A percentile compares a stretch with the other conserved stretches of the same genome.
phyloP scores from a whole-genome alignment of 2,329 filamentous ascomycete genomes.

The Cercospora beticola region DNA sequence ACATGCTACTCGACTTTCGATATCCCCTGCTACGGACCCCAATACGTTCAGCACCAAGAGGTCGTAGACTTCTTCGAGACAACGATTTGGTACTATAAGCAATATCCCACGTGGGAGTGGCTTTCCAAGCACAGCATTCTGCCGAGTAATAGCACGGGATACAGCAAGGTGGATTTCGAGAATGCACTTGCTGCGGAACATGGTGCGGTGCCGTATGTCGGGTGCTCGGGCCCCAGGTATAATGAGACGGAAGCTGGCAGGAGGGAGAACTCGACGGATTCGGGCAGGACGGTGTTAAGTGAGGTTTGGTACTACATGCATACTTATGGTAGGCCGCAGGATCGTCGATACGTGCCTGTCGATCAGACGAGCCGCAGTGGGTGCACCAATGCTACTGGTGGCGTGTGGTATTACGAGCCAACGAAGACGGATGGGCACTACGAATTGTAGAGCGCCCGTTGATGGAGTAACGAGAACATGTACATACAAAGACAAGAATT shows the following conservation, averaged over 20 bases:
- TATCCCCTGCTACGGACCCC: constrained; percentile 62
- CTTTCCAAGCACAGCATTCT: constrained; percentile 55
- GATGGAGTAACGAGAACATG: not conserved
- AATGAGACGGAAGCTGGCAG: constrained; percentile 60
- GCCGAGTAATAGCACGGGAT: constrained; percentile 60
- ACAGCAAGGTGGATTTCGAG: constrained; percentile 56
- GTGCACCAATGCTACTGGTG: constrained; percentile 56
- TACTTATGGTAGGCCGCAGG: constrained; percentile 58
- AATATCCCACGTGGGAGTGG: constrained; percentile 62
- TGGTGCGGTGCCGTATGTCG: constrained; percentile 60
- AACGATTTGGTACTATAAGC: constrained; percentile 57
- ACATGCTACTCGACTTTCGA: constrained; percentile 69
- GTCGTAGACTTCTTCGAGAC: constrained; percentile 65
- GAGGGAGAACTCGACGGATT: constrained; percentile 50
- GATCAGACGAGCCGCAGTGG: constrained; percentile 53
- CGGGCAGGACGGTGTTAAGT: constrained; percentile 56
- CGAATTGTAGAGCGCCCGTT: not conserved
- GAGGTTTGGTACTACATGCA: constrained; percentile 70
- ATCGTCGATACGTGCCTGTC: constrained; percentile 48
- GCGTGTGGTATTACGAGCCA: constrained; percentile 57
- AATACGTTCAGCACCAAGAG: constrained; percentile 57
- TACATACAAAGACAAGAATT: not conserved
- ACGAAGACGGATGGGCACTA: constrained; percentile 27
- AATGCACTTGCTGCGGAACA: constrained; percentile 51
- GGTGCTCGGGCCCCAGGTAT: constrained; percentile 60